Evolutionary conservation across 768 basidiomycete species (phyloP).

Genomic region (Leucocoprinus birnbaumii): DNA sequence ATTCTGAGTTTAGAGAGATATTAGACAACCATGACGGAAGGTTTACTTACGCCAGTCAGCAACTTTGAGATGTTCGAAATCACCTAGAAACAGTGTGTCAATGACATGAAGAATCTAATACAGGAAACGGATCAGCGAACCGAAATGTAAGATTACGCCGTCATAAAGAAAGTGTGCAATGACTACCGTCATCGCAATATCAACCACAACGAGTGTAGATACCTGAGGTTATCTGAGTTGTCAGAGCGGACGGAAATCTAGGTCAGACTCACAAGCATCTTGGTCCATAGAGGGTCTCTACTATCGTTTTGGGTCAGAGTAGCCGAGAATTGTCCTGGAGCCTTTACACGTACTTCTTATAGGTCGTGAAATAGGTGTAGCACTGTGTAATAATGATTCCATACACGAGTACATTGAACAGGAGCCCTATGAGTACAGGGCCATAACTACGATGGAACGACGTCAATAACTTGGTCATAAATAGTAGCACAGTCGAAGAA

Average conservation of each 20-base stretch:
- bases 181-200: constrained; percentile 45
- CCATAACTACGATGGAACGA: background rate
- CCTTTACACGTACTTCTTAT: constrained; percentile 14
- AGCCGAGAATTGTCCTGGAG: constrained; percentile 10
- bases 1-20: too few species aligned
- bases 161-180: constrained; percentile 43
- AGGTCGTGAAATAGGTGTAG: constrained; percentile 42
- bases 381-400: constrained; percentile 48
- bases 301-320: background rate
- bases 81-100: too few species aligned
- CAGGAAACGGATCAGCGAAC: constrained; percentile 21
- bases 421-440: background rate
- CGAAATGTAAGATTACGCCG: constrained; percentile 43
- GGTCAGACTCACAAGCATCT: constrained; percentile 38
- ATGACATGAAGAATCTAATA: too few species aligned
- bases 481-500: too few species aligned
- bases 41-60: background rate
- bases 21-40: background rate
- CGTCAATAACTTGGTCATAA: too few species aligned
- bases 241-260: constrained; percentile 24
- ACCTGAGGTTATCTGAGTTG: too few species aligned
- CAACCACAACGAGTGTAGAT: constrained; percentile 35
- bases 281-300: constrained; percentile 46
- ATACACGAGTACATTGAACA: constrained; percentile 27
- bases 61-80: constrained; percentile 9